Evolutionary conservation across 179 eudicot genomes (phyloP).

Genomic region (Gypsophila paniculata): DNA sequence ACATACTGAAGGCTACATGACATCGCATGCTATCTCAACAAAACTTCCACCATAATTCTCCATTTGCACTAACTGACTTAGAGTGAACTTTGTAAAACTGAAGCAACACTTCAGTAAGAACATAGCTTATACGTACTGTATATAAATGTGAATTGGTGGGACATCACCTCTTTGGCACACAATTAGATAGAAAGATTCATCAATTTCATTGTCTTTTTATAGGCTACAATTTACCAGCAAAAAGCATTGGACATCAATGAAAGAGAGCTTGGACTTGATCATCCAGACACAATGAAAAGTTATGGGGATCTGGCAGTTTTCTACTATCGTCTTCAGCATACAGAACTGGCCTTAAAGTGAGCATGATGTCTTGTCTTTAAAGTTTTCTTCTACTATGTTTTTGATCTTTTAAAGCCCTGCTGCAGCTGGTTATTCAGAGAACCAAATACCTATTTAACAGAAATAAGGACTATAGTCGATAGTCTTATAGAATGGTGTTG

Average conservation of each 20-base stretch:
- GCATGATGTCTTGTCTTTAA: conserved; percentile 10
- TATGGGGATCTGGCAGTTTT: conserved; percentile 99
- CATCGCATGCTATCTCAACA: not conserved
- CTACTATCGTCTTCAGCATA: conserved; percentile 94
- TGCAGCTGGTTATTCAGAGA: not conserved
- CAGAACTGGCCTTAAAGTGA: conserved; percentile 89
- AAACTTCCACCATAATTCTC: not conserved
- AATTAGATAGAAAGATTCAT: conserved; percentile 2
- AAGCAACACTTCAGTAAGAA: not conserved
- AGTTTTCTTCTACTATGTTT: not conserved
- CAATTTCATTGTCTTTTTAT: conserved; percentile 19
- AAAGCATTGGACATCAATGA: conserved; percentile 96
- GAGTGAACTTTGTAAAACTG: not conserved
- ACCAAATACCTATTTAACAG: not conserved
- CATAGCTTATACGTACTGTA: not conserved
- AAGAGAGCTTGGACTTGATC: conserved; percentile 98
- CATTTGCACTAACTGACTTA: not conserved
- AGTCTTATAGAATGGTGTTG: not conserved
- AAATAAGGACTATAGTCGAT: not conserved
- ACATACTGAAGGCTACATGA: not conserved
- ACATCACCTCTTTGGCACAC: not conserved
- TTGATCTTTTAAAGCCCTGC: not conserved
- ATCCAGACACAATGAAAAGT: conserved; percentile 98
- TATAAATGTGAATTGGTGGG: not conserved
- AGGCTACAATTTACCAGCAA: conserved; percentile 96